Conservation (phyloP, 805 yeast genomes). For the Ogataea corticis region DNA sequence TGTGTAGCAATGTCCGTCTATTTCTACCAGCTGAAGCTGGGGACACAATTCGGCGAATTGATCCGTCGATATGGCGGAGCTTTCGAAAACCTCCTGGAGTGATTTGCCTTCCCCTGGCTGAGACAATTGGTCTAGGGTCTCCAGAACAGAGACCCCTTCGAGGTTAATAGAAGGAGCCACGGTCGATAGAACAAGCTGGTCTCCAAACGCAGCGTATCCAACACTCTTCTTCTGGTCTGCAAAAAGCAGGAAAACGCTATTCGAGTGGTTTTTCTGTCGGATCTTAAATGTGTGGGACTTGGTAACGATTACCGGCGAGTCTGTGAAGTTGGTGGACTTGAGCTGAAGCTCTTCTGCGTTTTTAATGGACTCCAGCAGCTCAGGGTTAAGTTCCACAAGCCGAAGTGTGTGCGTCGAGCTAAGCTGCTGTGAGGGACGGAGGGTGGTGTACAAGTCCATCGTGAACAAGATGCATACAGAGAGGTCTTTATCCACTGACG, state of each 20-base stretch:
- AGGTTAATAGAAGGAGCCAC: slow-evolving; percentile 13
- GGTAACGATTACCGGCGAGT: slow-evolving; percentile 62
- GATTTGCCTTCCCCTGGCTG: not conserved
- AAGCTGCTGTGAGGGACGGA: slow-evolving; percentile 25
- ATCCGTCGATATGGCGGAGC: slow-evolving; percentile 13
- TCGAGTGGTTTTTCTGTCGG: slow-evolving; percentile 84
- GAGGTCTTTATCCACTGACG: not conserved
- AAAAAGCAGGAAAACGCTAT: slow-evolving; percentile 62
- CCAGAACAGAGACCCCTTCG: slow-evolving; percentile 12
- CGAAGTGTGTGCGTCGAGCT: slow-evolving; percentile 35
- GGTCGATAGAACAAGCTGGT: slow-evolving; percentile 16
- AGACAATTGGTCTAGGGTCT: slow-evolving; percentile 3
- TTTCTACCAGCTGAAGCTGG: slow-evolving; percentile 17
- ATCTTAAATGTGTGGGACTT: slow-evolving; percentile 57
- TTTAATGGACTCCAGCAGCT: slow-evolving; percentile 41
- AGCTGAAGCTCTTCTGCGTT: slow-evolving; percentile 18
- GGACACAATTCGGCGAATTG: slow-evolving; percentile 9
- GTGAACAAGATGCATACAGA: not conserved
- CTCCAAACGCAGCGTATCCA: slow-evolving; percentile 14
- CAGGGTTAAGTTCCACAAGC: slow-evolving; percentile 55
- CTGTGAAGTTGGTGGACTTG: slow-evolving; percentile 21
- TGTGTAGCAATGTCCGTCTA: slow-evolving; percentile 12
- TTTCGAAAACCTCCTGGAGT: slow-evolving; percentile 9
- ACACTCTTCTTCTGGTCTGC: slow-evolving; percentile 2
- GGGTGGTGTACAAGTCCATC: slow-evolving; percentile 31